Conservation (phyloP, 257 asterid species). For the Solanum sejunctum region DNA sequence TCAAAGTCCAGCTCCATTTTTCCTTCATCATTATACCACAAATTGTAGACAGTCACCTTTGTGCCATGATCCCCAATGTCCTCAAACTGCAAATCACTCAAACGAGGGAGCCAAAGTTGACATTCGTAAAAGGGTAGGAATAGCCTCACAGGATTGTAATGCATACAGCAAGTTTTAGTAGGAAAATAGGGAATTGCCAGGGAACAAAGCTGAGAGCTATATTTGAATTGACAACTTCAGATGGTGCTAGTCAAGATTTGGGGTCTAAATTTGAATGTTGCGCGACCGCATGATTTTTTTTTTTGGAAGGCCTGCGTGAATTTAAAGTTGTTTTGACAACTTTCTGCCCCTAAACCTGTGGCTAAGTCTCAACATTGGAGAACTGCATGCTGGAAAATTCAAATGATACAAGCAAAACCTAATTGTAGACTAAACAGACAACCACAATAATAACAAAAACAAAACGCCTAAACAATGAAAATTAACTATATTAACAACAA, state of each 20-base stretch:
- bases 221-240: neutral
- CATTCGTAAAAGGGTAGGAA: neutral
- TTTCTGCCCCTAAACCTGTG: neutral
- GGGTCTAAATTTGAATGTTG: neutral
- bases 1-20: conserved; percentile 78
- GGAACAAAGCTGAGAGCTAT: neutral
- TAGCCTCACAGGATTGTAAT: neutral
- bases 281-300: neutral
- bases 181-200: neutral
- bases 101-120: neutral
- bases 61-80: conserved; percentile 81
- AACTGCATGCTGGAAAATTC: neutral
- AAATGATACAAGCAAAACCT: neutral
- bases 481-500: neutral
- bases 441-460: neutral
- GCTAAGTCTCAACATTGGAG: neutral
- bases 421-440: neutral
- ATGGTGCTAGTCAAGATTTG: neutral
- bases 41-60: conserved; percentile 55
- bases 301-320: neutral
- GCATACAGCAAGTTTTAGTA: neutral
- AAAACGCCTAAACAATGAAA: neutral
- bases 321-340: neutral
- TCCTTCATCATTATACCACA: conserved; percentile 74
- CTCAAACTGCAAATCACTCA: conserved; percentile 38